A percentile compares a stretch with the other conserved stretches of the same genome.
Evolutionary conservation across 2,329 filamentous ascomycete genomes (phyloP).

Genomic region (Graphiopsis chlorocephala): DNA sequence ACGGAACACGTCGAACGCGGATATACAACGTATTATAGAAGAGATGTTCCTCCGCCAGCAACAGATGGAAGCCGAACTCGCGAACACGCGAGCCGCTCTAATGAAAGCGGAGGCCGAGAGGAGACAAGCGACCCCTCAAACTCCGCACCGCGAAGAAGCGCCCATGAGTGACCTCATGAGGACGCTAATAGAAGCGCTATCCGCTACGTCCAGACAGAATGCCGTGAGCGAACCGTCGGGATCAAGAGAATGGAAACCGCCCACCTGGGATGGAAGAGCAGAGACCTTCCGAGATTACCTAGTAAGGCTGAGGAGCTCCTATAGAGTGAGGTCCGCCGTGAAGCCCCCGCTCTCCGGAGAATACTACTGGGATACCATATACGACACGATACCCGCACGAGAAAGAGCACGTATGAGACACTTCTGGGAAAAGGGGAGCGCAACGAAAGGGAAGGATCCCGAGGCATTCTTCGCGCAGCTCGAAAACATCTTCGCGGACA

Average conservation of each 20-base stretch:
- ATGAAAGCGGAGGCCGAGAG: no score
- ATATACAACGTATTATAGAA: background rate
- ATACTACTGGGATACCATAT: background rate
- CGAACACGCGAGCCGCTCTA: background rate
- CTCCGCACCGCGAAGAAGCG: background rate
- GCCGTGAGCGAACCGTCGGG: background rate
- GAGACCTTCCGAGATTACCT: background rate
- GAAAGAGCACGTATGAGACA: background rate
- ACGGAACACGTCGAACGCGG: background rate
- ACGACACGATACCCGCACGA: background rate
- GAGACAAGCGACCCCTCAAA: background rate
- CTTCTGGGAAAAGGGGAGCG: background rate
- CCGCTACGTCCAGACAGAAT: background rate
- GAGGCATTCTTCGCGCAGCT: slow-evolving; percentile 18
- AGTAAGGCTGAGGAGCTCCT: background rate
- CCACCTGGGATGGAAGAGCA: background rate
- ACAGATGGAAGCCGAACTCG: slow-evolving; percentile 1
- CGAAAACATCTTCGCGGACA: slow-evolving; percentile 17
- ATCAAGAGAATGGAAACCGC: background rate
- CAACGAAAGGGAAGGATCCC: slow-evolving; percentile 11
- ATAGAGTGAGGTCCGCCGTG: background rate
- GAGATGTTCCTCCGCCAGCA: slow-evolving; percentile 1
- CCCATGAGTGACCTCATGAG: background rate
- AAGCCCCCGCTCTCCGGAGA: background rate
- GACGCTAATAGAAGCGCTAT: background rate